Conservation (phyloP, 2,329 filamentous ascomycete species). For the Claviceps pazoutovae region DNA sequence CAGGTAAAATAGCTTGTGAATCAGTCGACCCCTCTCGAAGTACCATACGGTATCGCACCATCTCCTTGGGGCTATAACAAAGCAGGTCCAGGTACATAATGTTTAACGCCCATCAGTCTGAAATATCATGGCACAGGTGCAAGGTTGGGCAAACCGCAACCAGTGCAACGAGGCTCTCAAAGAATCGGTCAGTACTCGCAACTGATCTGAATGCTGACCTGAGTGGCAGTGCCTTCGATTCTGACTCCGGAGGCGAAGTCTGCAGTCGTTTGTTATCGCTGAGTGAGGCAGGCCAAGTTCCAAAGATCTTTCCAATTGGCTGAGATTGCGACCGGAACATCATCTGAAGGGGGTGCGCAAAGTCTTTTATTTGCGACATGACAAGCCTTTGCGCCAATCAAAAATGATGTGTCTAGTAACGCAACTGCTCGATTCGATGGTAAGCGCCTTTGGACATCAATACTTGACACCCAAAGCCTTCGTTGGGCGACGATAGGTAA, state of each 20-base stretch:
- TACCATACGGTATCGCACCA: neutral
- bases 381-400: slow-evolving; percentile 10
- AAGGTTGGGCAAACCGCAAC: neutral
- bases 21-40: neutral
- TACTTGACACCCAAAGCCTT: slow-evolving; percentile 9
- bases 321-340: slow-evolving; percentile 1
- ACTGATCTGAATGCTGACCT: neutral
- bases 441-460: slow-evolving; percentile 13
- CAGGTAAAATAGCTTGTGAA: neutral
- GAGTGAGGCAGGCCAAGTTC: neutral
- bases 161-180: neutral
- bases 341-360: neutral
- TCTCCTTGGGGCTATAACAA: neutral
- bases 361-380: slow-evolving; percentile 4
- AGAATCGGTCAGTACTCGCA: neutral
- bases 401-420: neutral
- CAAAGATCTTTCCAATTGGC: neutral
- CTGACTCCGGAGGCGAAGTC: neutral
- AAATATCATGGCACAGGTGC: neutral
- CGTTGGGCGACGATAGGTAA: slow-evolving; percentile 11
- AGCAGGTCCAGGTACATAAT: neutral
- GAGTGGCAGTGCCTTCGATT: neutral
- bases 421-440: slow-evolving; percentile 9
- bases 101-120: neutral
- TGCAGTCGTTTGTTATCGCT: neutral